Evolutionary conservation across 106 monocot species (phyloP), one percentile per base, ranked within the genome.

Genomic region (Alisma plantagoaquatica): DNA sequence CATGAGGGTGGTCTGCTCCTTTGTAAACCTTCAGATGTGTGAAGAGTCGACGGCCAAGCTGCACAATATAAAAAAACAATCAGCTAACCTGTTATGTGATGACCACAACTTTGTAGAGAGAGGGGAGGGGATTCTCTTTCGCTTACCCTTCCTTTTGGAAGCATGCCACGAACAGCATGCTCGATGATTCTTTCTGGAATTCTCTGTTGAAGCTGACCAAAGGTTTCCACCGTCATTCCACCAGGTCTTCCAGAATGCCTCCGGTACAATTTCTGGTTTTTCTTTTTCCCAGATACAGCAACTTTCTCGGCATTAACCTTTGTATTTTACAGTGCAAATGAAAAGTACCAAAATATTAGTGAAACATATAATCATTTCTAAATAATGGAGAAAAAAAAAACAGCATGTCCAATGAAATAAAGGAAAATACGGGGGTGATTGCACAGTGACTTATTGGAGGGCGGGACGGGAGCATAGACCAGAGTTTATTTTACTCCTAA

Each of bases 181-280:
- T 94, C 88, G 29, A 94, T 61, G 32, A 94, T 94, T 73, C 94
- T 84, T 51, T 88, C 87, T 2, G 88, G 87, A 46, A 94, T 88
- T 57, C 94, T 88, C 45, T 78, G 66, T 54, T 94, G 94, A 51
- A 94, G 83, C 43, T 94, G 93, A 60, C 84, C 88, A 60, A 94
- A 94, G 8, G 88, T 94, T 62, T 94, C 84, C 35, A 77, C 70
- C 30, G 45, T 88, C 81, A 94, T 77, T 50, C 94, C 94, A 44
- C 94, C 94, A 42, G 94, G 94, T 52, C 88, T 80, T 43, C 94
- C 94, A 26, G 94, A 94, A 70, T 94, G 94, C 75, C 94, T 80
- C 51, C 84, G 80, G 65, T 88, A 88, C 9, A 88, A 70, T 52
- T 88, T 94, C 43, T 94, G 88, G 9, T 75, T 76, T 55, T 84